Base-by-base conservation (phyloP, 345 rosid genomes). In the Citrus hindsii region DNA sequence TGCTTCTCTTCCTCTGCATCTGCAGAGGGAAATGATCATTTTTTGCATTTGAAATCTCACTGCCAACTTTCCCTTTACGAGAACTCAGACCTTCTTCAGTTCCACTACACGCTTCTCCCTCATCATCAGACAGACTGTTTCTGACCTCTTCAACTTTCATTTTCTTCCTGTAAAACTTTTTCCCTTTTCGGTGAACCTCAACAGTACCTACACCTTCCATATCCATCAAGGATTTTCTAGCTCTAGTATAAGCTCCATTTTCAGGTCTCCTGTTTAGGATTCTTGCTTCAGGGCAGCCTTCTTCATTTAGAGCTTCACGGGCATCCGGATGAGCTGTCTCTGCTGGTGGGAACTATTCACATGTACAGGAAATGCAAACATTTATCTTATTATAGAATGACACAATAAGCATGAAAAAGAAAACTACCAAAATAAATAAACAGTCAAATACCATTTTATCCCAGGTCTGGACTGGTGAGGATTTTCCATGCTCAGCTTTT, bases 51-150 rank as follows among this genome's bases (percentile, higher is more conserved):
- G 89, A 82, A 80, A 83, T 73, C 77, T 84, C 93, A 75, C 27
- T 73, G 59, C 78, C 84, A 69, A 67, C 82, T 66, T 92, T 89
- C 69, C 87, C 85, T 81, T 82, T 87, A 16, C 61, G 77, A 73
- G 82, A 78, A 80, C 77, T 79, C 42, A 85, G 77, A 79, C 93
- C 97, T 91, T 90, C 91, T 80, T 89, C 93, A 70, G 96, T 92
- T 74, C 94, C 97, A 61, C 98, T 97, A 83, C 94, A 89, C 48
- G 95, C 95, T 86, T 88, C 98, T 67, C 88, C 91, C 63, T 87
- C 87, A 73, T 89, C 96, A 84, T 92, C 98, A 71, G 89, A 91
- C 75, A 79, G 76, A 81, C 83, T 82, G 75, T 80, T 86, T 77
- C 80, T 82, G 35, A 74, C 79, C 77, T 87, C 90, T 75, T 87